phyloP scores from a whole-genome alignment of 2,329 filamentous ascomycete genomes.

The Fusarium sp. region DNA sequence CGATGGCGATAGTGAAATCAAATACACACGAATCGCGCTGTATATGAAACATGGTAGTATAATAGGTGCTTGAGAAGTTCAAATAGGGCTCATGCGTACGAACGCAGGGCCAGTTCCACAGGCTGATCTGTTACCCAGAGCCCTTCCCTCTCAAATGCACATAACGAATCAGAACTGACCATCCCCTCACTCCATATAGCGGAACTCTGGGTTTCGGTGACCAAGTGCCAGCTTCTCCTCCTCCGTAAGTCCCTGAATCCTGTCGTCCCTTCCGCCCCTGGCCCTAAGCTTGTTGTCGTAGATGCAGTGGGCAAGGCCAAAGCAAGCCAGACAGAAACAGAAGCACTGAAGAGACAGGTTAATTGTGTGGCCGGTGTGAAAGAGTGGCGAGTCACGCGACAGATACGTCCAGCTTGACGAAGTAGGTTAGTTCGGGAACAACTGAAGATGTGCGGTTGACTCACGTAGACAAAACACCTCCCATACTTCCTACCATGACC shows the following conservation, averaged over 20 bases:
- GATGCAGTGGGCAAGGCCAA: not conserved
- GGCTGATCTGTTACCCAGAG: not conserved
- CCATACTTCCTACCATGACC: not conserved
- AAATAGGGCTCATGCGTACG: not conserved
- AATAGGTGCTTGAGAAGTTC: not conserved
- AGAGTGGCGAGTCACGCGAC: not conserved
- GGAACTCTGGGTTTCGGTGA: not conserved
- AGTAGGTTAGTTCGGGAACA: not conserved
- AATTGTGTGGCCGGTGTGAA: not conserved
- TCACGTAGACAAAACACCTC: not conserved
- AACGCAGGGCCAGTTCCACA: not conserved
- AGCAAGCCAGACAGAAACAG: not conserved
- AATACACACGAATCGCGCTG: not conserved
- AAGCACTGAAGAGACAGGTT: not conserved
- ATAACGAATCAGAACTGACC: not conserved
- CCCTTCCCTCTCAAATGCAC: not conserved
- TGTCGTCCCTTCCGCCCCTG: not conserved
- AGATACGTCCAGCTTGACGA: not conserved
- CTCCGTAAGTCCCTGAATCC: not conserved
- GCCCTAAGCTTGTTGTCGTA: not conserved
- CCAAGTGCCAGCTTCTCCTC: not conserved
- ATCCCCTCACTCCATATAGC: not conserved
- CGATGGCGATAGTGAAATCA: fast-evolving
- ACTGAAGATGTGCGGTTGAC: not conserved
- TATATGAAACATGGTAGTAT: not conserved